Conservation (phyloP, 148 eudicot species). For the Camellia lanceoleosa region DNA sequence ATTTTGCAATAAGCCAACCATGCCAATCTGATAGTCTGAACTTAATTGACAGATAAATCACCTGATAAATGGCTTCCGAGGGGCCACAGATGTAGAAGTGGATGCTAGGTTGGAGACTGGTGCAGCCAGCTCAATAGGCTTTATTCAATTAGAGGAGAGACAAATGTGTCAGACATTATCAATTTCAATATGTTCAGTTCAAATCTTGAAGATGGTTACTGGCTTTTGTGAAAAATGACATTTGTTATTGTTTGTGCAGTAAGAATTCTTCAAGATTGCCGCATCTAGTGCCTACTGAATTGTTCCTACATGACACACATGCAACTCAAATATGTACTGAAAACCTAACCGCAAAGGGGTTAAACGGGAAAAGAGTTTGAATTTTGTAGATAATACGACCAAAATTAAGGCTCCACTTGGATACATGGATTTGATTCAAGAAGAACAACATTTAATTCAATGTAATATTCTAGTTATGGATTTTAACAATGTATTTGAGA, state of each 20-base stretch:
- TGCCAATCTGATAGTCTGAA: neutral
- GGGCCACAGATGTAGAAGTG: conserved; percentile 1
- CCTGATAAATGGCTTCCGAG: conserved; percentile 33
- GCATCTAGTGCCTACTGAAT: neutral
- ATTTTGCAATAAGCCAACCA: neutral
- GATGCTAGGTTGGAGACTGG: neutral
- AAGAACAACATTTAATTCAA: too few relatives aligned
- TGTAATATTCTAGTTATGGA: too few relatives aligned
- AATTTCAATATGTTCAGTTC: neutral
- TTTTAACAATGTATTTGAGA: too few relatives aligned
- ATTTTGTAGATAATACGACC: neutral
- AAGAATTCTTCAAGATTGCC: neutral
- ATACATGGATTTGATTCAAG: too few relatives aligned
- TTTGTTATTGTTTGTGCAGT: neutral
- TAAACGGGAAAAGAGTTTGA: neutral
- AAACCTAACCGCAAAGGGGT: too few relatives aligned
- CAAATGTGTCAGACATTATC: neutral
- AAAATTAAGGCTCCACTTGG: neutral
- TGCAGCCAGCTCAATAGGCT: conserved; percentile 29
- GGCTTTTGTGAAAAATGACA: neutral
- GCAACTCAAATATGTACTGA: neutral
- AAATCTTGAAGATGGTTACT: too few relatives aligned
- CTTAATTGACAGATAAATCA: neutral
- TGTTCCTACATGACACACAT: too few relatives aligned
- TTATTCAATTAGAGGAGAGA: neutral